A percentile compares a stretch with the other conserved stretches of the same genome.
Evolutionary conservation across 2,329 filamentous ascomycete genomes (phyloP).

Genomic region (Trichoderma koningiopsis): DNA sequence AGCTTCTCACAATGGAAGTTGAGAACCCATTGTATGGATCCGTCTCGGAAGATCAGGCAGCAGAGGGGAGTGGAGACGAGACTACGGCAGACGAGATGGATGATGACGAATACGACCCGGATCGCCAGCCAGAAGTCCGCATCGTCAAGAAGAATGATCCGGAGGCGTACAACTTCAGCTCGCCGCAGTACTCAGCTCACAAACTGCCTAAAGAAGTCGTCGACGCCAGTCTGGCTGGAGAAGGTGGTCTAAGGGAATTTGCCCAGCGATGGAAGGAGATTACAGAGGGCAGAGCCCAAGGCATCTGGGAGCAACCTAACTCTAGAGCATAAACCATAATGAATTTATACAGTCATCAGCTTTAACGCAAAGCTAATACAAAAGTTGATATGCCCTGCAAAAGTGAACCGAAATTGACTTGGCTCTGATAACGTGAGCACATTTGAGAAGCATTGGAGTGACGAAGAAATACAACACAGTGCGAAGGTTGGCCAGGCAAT

Average conservation of each 20-base stretch:
- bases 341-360: background rate
- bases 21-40: constrained; percentile 58
- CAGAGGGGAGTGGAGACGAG: constrained; percentile 43
- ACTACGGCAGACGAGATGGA: constrained; percentile 44
- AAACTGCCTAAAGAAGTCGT: constrained; percentile 95
- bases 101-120: constrained; percentile 53
- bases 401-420: background rate
- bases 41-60: constrained; percentile 33
- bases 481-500: background rate
- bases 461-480: background rate
- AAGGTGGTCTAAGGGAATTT: constrained; percentile 80
- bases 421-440: background rate
- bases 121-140: constrained; percentile 75
- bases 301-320: constrained; percentile 43
- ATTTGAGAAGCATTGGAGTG: background rate
- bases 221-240: constrained; percentile 65
- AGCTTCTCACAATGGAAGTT: constrained; percentile 74
- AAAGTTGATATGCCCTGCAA: background rate
- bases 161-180: constrained; percentile 82
- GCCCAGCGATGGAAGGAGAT: constrained; percentile 72
- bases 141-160: constrained; percentile 83
- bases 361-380: background rate
- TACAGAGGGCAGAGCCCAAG: constrained; percentile 45
- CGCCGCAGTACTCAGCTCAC: constrained; percentile 88
- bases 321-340: constrained; percentile 10